Evolutionary conservation across 768 basidiomycete species (phyloP), one percentile per base, ranked within the genome.

Genomic region (Mycena rebaudengoi): DNA sequence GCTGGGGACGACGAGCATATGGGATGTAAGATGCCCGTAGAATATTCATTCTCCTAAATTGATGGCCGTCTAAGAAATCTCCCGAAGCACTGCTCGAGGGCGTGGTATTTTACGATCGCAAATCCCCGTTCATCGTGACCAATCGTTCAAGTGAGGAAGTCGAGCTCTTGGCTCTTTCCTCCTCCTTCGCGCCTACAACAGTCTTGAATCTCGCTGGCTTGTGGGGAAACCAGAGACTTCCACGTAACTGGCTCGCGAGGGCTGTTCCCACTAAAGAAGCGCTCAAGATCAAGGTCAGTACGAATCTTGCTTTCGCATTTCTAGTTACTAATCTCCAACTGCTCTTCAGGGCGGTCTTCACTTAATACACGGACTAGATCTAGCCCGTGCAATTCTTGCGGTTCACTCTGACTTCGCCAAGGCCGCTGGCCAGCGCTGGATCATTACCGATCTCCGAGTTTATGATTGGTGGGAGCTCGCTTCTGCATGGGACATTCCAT

Each of bases 381-480:
- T 89, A 50, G 80, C 89, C 14, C 82, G 86, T 14, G 84, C 84
- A 11, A 82, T 90, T 66, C 74, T 90, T 30, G 87, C 87, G n/a
- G 80, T 89, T 1, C 85, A 85, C 66, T 66, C 67, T 12, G 63
- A 83, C 28, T 83, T 84, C 50, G 52, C 64, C 28, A 79, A 78
- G 43, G 82, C 86, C 1, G 64, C 72, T 4, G 86, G 86, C 0
- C 79, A 87, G 69, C 80, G 87, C 7, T 88, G 86, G 86, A 69
- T 88, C 4, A 71, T 88, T 30, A 86, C 83, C 3, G 86, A 88
- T 63, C 78, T 77, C 20, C 80, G 85, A 7, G 81, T 87, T 37
- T 87, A 88, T 68, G 88, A 90, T 71, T 90, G 88, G 88, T 90
- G 87, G 87, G 86, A 89, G 66, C 76, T 89, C 5, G 85, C 84